These are phyloP conservation scores for Meyerozyma guilliermondii DNA, from an alignment of 1,139 yeast genomes.

Conservation along the genomic window DNA sequence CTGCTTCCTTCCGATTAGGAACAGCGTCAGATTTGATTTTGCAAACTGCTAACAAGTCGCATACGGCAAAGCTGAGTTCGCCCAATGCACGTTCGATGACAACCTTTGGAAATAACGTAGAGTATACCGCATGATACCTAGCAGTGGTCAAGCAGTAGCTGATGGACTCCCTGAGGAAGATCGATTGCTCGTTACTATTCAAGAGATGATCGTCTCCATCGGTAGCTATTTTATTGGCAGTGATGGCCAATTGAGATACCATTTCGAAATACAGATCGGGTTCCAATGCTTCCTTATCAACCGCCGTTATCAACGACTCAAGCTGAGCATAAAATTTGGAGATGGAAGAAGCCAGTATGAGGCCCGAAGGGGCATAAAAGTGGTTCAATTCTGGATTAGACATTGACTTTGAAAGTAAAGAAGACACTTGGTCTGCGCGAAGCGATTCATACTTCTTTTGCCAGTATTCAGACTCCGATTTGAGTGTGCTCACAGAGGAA, in stretches of 20 bases:
- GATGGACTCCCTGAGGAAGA: constrained; percentile 59
- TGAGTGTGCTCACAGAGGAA: constrained; percentile 19
- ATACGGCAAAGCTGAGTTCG: constrained; percentile 68
- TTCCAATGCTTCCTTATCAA: constrained; percentile 30
- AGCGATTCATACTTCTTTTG: constrained; percentile 43
- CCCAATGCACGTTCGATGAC: constrained; percentile 75
- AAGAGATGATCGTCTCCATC: constrained; percentile 34
- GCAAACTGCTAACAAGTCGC: constrained; percentile 59
- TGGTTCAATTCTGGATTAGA: constrained; percentile 21
- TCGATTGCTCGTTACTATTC: constrained; percentile 30
- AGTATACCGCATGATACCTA: constrained; percentile 66
- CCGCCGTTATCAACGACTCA: constrained; percentile 37
- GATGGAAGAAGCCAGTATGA: constrained; percentile 40
- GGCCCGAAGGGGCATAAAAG: constrained; percentile 36
- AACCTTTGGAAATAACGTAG: constrained; percentile 61
- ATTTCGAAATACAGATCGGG: constrained; percentile 48
- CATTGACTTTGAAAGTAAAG: constrained; percentile 19
- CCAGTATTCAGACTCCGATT: constrained; percentile 36
- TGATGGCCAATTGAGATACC: constrained; percentile 47
- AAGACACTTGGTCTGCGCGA: constrained; percentile 25
- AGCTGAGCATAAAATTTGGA: constrained; percentile 43
- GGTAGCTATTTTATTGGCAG: constrained; percentile 44
- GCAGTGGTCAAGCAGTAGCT: constrained; percentile 76
- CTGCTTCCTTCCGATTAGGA: not conserved
- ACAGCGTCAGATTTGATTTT: constrained; percentile 30